Base-by-base conservation (phyloP, 2,329 filamentous ascomycete genomes). In the Colletotrichum sp. region DNA sequence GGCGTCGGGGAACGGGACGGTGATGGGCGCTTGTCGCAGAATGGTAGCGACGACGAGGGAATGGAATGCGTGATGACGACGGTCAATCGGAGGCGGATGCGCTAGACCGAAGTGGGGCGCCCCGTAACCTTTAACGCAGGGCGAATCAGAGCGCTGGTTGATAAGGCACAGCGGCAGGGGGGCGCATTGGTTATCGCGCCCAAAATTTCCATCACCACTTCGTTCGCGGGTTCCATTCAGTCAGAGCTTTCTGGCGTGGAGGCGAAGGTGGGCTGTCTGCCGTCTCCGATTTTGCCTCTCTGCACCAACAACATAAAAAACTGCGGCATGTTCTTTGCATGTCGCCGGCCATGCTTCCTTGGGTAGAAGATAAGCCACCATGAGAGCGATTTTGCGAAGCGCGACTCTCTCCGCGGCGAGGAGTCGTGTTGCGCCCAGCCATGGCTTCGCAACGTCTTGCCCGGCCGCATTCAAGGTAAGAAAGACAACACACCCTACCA, bases 31-130 rank as follows among this genome's bases (percentile, higher is more conserved):
- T 55, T 74, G 70, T 74, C 74, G 70, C 74, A 74, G 70, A 57
- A 72, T 13, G 26, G 69, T 21, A 28, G 30, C 44, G 57, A 18
- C 36, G 55, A 24, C 18, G 57, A 69, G 36, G 32, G 72, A 21
- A 52, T 52, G 44, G 44, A 72, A 76, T 63, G 76, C 76, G 69
- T 69, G 72, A 77, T 77, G 72, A 77, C 76, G 76, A 76, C 60
- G 69, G 62, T 55, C 70, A 69, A 72, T 67, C 72, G 72, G 72
- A 69, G 72, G 15, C 72, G 49, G 64, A 62, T 52, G 65, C 75
- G 68, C 76, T 77, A 77, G 64, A 39, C 60, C 66, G 69, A 52
- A 76, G 74, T 73, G 74, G 74, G 64, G 57, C 32, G 49, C 2
- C 34, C 44, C 63, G 36, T 15, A 24, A 24, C 10, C 26, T 26